Evolutionary conservation across 305 asterid genomes (phyloP), one percentile per base, ranked within the genome.

Genomic region (Rubia occidens): DNA sequence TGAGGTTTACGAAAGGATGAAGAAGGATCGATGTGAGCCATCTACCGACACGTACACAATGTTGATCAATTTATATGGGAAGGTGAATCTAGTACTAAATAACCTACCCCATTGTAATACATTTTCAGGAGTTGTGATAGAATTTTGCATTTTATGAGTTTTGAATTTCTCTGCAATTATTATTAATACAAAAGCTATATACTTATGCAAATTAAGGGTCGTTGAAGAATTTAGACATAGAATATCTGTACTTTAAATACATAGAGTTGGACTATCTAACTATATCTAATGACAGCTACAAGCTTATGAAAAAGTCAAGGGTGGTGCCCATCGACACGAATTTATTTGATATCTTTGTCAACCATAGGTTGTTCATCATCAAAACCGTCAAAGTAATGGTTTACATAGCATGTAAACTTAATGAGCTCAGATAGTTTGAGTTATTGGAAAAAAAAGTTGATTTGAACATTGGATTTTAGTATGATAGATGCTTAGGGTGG

Each of bases 11-110:
- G 83, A 84, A 74, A 83, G 89, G 83, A 91, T 91, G 97, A 86
- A 87, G 74, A 78, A 84, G 67, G 90, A 87, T 47, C 78, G 75
- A 53, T 91, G 96, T 40, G 82, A 79, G 73, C 94, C 87, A 45
- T 84, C 88, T 60, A 76, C 85, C n/a, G 92, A 86, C 72, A 91
- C 97, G 75, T 89, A 89, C 70, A 91, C 97, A 43, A 74, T 86
- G 97, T 71, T 91, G 82, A 91, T 91, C 82, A 91, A 87, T 80
- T 77, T 88, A 70, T 88, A 84, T 64, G 97, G 97, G 71, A 91
- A 91, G 96, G 96, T 88, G 68, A 78, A 59, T 18, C 32, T 1
- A 24, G 51, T 32, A 32, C 37, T 32, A 32, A 32, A 32, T 17
- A 51, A 26, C 29, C 29, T 26, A 26, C 29, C 29, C 2, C 29